Percentiles rank a stretch among this genome's conserved stretches.
These are phyloP conservation scores for Pseudogymnoascus sp. DNA, from an alignment of 2,329 filamentous ascomycete species.

Conservation along the genomic window DNA sequence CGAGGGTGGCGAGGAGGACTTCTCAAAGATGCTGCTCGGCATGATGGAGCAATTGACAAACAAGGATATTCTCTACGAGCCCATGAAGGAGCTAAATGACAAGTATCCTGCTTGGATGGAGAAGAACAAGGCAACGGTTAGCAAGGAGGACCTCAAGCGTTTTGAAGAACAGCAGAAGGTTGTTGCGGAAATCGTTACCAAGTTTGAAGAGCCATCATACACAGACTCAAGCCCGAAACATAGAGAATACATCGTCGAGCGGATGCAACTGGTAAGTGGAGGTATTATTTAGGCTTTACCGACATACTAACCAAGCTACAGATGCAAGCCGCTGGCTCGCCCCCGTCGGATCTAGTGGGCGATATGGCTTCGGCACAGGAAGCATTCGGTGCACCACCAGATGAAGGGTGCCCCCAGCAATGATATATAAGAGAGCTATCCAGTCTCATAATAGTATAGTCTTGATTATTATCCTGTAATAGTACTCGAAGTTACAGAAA, in stretches of 20 bases:
- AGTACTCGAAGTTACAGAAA: constrained; percentile 10
- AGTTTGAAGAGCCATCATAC: constrained; percentile 78
- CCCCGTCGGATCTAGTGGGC: constrained; percentile 82
- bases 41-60: constrained; percentile 99
- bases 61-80: constrained; percentile 96
- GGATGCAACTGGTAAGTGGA: constrained; percentile 82
- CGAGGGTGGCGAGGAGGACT: constrained; percentile 65
- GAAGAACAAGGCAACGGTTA: constrained; percentile 60
- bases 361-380: constrained; percentile 81
- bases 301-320: constrained; percentile 32
- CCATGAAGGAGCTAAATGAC: constrained; percentile 91
- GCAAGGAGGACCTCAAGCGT: constrained; percentile 64
- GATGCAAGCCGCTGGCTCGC: constrained; percentile 96
- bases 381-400: constrained; percentile 48
- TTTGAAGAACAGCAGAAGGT: constrained; percentile 74
- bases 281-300: constrained; percentile 9
- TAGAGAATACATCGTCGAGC: constrained; percentile 87
- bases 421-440: constrained; percentile 30
- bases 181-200: constrained; percentile 76
- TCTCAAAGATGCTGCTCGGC: constrained; percentile 88
- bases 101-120: constrained; percentile 89
- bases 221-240: constrained; percentile 73
- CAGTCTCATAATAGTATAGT: background rate
- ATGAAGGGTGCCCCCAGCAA: constrained; percentile 56
- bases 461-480: constrained; percentile 5